phyloP scores from a whole-genome alignment of 192 early-diverging fungal species.

The Chytriomyces hyalinus region DNA sequence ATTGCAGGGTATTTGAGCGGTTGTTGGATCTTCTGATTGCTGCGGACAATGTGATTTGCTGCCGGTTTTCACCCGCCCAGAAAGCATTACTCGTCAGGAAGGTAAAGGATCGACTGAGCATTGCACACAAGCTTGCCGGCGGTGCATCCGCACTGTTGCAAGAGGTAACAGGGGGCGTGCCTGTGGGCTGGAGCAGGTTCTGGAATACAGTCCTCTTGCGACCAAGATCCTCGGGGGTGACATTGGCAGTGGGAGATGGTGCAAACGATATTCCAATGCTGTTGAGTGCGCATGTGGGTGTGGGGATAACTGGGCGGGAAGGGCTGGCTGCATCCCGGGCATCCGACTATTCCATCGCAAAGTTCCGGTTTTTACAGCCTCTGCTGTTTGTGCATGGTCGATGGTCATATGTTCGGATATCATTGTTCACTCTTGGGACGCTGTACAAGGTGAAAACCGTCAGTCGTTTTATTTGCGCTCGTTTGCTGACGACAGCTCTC shows the following conservation, averaged over 20 bases:
- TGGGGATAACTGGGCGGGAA: slow-evolving; percentile 88
- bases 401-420: slow-evolving; percentile 73
- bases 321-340: slow-evolving; percentile 83
- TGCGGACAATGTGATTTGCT: slow-evolving; percentile 85
- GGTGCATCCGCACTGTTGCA: slow-evolving; percentile 27
- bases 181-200: neutral
- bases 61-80: slow-evolving; percentile 83
- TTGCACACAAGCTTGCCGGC: neutral
- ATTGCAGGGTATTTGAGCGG: slow-evolving; percentile 25
- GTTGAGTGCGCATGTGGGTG: slow-evolving; percentile 87
- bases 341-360: slow-evolving; percentile 85
- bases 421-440: slow-evolving; percentile 72
- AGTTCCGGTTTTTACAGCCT: slow-evolving; percentile 82
- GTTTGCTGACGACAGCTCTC: neutral
- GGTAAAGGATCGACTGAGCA: slow-evolving; percentile 32
- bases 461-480: neutral
- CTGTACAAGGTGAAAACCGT: slow-evolving; percentile 71
- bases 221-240: slow-evolving; percentile 53
- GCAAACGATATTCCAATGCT: slow-evolving; percentile 96
- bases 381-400: slow-evolving; percentile 87
- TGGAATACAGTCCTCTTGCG: slow-evolving; percentile 10
- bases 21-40: slow-evolving; percentile 76
- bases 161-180: slow-evolving; percentile 10
- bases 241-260: slow-evolving; percentile 88
- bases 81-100: slow-evolving; percentile 79